Evolutionary conservation across 768 basidiomycete genomes (phyloP), one percentile per base, ranked within the genome.

Genomic region (Lyophyllum semitale): DNA sequence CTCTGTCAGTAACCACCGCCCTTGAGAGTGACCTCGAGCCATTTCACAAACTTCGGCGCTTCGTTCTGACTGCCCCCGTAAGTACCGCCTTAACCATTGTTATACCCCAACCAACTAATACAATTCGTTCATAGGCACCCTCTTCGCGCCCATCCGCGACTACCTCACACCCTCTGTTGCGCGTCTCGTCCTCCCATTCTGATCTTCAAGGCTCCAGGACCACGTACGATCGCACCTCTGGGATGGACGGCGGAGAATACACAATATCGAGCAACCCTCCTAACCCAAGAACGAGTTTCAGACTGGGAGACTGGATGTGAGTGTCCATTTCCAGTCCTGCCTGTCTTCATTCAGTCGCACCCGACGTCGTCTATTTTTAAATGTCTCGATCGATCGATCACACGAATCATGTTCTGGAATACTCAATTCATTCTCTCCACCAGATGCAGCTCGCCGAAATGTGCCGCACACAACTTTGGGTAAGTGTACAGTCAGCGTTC

Each of bases 381-480:
- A 57, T 63, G 63, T 63, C 63, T 61, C 58, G 56, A 59, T 60
- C 51, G 53, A 42, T 58, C 59, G 59, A 63, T 63, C 55, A 57
- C 22, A 38, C 49, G 51, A 54, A 27, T 56, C 52, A 46, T 35
- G 45, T 49, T 58, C 27, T 41, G 30, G 22, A 40, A 46, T 51
- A 44, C 59, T 60, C 53, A 65, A 58, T 61, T 58, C 59, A 60
- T 41, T 54, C 45, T 56, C 48, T 54, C 55, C 37, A 61, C 54
- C 65, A 90, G 90, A 75, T 92, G 90, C 66, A 74, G 73, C 53
- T 80, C 82, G 53, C 76, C 82, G 60, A 83, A 79, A 44, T 93
- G 91, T 68, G 86, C 83, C 63, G 89, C 88, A 13, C 89, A 91
- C 69, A 93, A 93, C 73, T 93, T 92, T 77, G 87, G 87, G 89